Percentiles rank a stretch among this genome's conserved stretches.
Evolutionary conservation across 495 filamentous ascomycete species (phyloP).

Genomic region (Platismatia glauca): DNA sequence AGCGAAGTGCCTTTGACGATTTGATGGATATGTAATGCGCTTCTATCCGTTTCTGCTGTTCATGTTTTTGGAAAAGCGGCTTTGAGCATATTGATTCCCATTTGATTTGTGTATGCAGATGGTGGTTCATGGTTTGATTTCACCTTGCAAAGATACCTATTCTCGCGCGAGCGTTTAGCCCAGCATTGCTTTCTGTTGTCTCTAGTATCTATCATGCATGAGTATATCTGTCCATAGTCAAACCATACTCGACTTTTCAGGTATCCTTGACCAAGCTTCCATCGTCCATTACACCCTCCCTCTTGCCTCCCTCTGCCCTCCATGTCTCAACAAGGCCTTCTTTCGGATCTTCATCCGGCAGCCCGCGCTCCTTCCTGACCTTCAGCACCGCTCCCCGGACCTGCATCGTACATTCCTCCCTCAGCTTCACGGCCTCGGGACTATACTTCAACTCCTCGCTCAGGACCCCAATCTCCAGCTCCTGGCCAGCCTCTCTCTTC

Average conservation of each 20-base stretch:
- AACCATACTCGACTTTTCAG: slow-evolving; percentile 18
- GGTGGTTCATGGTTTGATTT: no score
- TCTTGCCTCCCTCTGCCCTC: slow-evolving; percentile 42
- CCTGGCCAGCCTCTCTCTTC: slow-evolving; percentile 24
- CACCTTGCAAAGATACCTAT: background rate
- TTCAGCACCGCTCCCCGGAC: slow-evolving; percentile 73
- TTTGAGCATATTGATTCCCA: background rate
- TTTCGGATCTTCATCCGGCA: slow-evolving; percentile 71
- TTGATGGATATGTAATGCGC: slow-evolving; percentile 11
- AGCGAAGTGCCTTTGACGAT: slow-evolving; percentile 16
- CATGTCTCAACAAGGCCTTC: slow-evolving; percentile 56
- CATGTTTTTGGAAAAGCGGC: background rate
- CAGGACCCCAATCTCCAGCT: slow-evolving; percentile 48
- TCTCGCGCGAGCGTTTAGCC: background rate
- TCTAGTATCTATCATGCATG: background rate
- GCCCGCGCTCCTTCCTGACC: slow-evolving; percentile 58
- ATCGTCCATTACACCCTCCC: slow-evolving; percentile 54
- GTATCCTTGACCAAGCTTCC: slow-evolving; percentile 55
- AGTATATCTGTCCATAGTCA: background rate
- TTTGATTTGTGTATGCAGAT: background rate
- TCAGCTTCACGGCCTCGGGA: slow-evolving; percentile 63
- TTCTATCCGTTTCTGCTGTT: background rate
- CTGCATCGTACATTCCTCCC: slow-evolving; percentile 71
- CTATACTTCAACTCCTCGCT: slow-evolving; percentile 61
- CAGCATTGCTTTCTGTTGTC: background rate